A percentile compares a stretch with the other conserved stretches of the same genome.
Evolutionary conservation across 2,329 filamentous ascomycete genomes (phyloP).

Genomic region (Eutypella sp.): DNA sequence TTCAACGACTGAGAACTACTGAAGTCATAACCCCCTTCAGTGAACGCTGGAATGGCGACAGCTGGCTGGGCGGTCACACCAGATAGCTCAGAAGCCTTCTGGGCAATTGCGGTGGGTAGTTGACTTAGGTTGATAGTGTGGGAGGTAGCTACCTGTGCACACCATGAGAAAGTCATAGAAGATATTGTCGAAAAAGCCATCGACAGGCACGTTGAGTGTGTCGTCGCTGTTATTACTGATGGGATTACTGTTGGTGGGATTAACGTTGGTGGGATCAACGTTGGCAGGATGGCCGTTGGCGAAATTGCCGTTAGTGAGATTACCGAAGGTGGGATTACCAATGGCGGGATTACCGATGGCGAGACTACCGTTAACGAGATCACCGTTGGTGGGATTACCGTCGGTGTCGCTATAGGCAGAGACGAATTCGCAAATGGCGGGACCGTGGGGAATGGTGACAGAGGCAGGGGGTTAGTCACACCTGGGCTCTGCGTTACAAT

Average conservation of each 20-base stretch:
- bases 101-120: conserved; percentile 2
- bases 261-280: too few species aligned
- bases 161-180: conserved; percentile 25
- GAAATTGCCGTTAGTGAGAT: too few species aligned
- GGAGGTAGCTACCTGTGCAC: conserved; percentile 19
- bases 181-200: conserved; percentile 24
- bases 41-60: conserved; percentile 6
- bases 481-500: not conserved
- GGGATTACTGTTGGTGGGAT: too few species aligned
- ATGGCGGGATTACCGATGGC: too few species aligned
- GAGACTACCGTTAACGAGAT: too few species aligned
- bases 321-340: too few species aligned
- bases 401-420: too few species aligned
- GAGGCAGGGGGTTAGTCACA: not conserved
- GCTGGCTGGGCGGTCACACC: conserved; percentile 1
- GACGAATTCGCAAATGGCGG: conserved; percentile 2
- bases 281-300: too few species aligned
- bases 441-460: not conserved
- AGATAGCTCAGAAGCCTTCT: not conserved
- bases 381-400: too few species aligned
- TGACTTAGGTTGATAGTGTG: conserved; percentile 5
- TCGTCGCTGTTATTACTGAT: too few species aligned
- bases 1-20: conserved; percentile 11
- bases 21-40: conserved; percentile 19
- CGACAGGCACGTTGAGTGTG: too few species aligned